These are phyloP conservation scores for Rhizophagus prolifer DNA, from an alignment of 192 early-diverging fungal species.

Conservation along the genomic window DNA sequence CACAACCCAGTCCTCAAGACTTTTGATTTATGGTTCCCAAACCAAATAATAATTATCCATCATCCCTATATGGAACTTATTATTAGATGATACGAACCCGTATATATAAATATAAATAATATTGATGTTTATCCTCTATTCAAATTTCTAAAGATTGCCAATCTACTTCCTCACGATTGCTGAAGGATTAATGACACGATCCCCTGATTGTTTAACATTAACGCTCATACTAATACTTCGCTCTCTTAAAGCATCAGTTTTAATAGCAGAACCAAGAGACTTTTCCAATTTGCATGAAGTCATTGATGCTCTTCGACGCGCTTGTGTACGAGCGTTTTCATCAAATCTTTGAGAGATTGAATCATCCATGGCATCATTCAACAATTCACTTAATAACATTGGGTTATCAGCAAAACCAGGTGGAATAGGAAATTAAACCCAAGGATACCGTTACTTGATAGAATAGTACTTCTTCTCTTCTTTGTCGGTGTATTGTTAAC, in stretches of 20 bases:
- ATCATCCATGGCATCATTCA: not conserved
- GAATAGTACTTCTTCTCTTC: not conserved
- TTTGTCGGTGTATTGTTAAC: not conserved
- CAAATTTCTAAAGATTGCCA: conserved; percentile 22
- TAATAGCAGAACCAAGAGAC: not conserved
- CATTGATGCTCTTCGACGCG: not conserved
- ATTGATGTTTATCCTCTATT: not conserved
- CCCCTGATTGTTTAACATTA: not conserved
- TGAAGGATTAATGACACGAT: not conserved
- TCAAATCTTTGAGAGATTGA: not conserved
- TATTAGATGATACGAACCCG: not conserved
- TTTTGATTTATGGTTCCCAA: no score
- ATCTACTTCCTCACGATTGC: not conserved
- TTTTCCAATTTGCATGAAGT: conserved; percentile 12
- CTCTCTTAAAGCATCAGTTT: not conserved
- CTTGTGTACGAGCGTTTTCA: not conserved
- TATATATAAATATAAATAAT: not conserved
- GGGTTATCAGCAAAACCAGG: not conserved
- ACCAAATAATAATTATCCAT: not conserved
- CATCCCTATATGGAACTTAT: not conserved
- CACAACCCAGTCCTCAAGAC: no score
- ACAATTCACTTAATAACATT: not conserved
- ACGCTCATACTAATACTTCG: conserved; percentile 2
- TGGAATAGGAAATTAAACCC: not conserved
- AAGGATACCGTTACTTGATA: not conserved